Evolutionary conservation across 331 rosid genomes (phyloP).

Genomic region (Pyracantha coccinea): DNA sequence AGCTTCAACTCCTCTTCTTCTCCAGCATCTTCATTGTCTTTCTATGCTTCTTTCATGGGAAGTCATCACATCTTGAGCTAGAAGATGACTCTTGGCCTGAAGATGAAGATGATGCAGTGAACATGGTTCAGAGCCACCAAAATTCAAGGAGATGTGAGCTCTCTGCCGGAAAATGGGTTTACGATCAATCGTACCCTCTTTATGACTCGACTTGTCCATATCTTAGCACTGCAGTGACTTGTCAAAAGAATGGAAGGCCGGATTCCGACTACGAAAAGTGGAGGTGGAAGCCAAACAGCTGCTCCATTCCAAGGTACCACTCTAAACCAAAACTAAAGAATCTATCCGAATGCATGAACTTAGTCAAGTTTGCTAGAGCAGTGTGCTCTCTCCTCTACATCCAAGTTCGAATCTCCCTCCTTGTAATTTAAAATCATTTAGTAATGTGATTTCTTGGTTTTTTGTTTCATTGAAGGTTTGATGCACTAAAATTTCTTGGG

Average conservation of each 20-base stretch:
- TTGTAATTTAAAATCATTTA: too few species aligned
- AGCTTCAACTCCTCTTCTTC: constrained; percentile 16
- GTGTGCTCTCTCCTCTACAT: background rate
- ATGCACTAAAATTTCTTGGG: constrained; percentile 70
- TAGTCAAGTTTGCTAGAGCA: background rate
- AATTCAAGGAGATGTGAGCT: constrained; percentile 46
- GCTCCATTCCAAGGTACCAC: constrained; percentile 65
- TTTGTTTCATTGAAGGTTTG: constrained; percentile 40
- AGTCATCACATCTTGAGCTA: constrained; percentile 17
- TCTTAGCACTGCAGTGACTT: constrained; percentile 69
- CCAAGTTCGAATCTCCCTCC: background rate
- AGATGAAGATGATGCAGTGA: constrained; percentile 42
- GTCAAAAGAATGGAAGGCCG: constrained; percentile 80
- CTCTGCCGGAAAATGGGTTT: constrained; percentile 75
- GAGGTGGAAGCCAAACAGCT: constrained; percentile 70
- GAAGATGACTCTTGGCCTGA: constrained; percentile 39
- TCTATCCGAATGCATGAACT: too few species aligned
- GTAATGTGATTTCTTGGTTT: background rate
- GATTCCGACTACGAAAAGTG: constrained; percentile 89
- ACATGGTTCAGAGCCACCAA: constrained; percentile 50
- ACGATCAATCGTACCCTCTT: constrained; percentile 75
- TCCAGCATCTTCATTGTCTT: constrained; percentile 16
- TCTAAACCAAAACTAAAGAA: background rate
- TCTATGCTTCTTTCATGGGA: constrained; percentile 16
- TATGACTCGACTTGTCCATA: constrained; percentile 69